Conservation (phyloP, 108 stramenopile genomes). For the Fragilaria crotonensis region DNA sequence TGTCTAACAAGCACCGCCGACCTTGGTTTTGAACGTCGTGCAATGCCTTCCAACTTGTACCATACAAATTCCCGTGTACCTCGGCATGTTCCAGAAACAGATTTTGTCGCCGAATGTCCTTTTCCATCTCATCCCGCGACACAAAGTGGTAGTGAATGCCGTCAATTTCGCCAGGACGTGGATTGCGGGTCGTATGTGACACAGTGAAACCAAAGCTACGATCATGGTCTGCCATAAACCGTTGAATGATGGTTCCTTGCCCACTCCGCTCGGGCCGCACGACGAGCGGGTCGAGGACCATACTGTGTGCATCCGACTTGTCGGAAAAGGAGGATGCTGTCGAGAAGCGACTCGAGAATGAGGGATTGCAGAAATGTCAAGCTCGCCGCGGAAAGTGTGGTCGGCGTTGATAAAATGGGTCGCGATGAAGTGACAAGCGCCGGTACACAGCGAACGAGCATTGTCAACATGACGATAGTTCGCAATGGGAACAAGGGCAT, state of each 20-base stretch:
- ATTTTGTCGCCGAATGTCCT: slow-evolving; percentile 48
- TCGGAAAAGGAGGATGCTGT: too few relatives aligned
- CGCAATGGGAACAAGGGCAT: too few relatives aligned
- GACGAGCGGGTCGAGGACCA: slow-evolving; percentile 22
- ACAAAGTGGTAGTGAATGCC: slow-evolving; percentile 75
- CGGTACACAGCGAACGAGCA: too few relatives aligned
- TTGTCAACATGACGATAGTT: too few relatives aligned
- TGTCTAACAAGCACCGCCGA: slow-evolving; percentile 73
- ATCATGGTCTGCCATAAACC: slow-evolving; percentile 22
- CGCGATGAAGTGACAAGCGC: too few relatives aligned
- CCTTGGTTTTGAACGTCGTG: slow-evolving; percentile 39
- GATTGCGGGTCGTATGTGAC: slow-evolving; percentile 67
- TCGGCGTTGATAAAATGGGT: too few relatives aligned
- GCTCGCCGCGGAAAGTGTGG: too few relatives aligned
- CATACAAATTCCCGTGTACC: slow-evolving; percentile 85
- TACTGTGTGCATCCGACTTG: too few relatives aligned
- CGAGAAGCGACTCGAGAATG: too few relatives aligned
- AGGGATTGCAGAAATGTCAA: too few relatives aligned
- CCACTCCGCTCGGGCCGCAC: slow-evolving; percentile 29
- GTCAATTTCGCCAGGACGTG: slow-evolving; percentile 53
- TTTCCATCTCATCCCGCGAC: slow-evolving; percentile 37
- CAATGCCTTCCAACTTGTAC: slow-evolving; percentile 59
- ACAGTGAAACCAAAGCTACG: slow-evolving; percentile 40
- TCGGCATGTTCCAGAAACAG: slow-evolving; percentile 71
- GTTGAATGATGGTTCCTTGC: slow-evolving; percentile 35